phyloP scores from a whole-genome alignment of 2,329 filamentous ascomycete genomes.

The Beauveria scarabaeidicola region DNA sequence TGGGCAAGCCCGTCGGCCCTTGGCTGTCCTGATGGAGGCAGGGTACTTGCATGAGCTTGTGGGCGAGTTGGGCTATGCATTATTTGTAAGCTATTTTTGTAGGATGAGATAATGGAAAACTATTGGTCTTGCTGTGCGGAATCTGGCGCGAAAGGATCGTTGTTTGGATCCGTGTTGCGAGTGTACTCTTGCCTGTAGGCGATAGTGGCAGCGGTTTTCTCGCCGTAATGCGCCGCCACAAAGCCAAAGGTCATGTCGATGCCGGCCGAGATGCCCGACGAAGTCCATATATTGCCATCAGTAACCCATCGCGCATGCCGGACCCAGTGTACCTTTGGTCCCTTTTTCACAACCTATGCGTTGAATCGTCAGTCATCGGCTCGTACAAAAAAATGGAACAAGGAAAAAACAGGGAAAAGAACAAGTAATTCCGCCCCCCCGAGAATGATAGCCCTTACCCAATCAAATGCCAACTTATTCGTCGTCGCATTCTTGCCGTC shows the following conservation, averaged over 20 bases:
- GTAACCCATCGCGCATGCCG: conserved; percentile 49
- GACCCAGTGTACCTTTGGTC: conserved; percentile 45
- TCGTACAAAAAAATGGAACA: too few relatives aligned
- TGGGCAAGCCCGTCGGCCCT: background rate
- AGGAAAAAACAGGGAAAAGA: background rate
- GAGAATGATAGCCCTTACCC: conserved; percentile 15
- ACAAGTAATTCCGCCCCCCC: background rate
- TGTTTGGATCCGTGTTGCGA: conserved; percentile 37
- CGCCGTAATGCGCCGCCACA: conserved; percentile 32
- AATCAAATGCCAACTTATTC: conserved; percentile 47
- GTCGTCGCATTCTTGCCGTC: conserved; percentile 50
- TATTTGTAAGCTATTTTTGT: too few relatives aligned
- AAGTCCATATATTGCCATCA: conserved; percentile 54
- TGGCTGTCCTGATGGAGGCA: background rate
- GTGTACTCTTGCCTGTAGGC: conserved; percentile 50
- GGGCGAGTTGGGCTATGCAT: background rate
- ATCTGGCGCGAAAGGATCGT: conserved; percentile 44
- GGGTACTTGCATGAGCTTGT: background rate
- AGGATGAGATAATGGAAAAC: background rate
- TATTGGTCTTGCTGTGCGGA: background rate
- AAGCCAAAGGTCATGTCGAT: conserved; percentile 31
- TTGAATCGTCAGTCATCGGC: too few relatives aligned
- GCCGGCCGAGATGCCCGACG: conserved; percentile 44
- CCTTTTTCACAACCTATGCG: conserved; percentile 26
- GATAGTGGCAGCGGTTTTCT: conserved; percentile 37